Evolutionary conservation across 176 grass and related monocot genomes (phyloP).

Genomic region (Ensete ventricosum): DNA sequence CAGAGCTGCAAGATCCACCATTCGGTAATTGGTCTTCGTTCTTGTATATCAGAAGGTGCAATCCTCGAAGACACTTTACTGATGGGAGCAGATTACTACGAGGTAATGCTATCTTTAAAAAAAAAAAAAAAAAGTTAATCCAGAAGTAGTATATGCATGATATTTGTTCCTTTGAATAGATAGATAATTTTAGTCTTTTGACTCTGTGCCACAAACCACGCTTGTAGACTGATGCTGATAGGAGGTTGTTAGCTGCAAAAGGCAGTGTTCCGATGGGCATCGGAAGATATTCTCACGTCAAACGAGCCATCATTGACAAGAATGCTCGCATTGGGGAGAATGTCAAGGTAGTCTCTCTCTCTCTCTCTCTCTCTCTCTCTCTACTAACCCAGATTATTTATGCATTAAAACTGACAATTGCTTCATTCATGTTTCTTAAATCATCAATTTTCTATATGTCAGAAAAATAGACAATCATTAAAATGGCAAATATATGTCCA

Average conservation of each 20-base stretch:
- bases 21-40: slow-evolving; percentile 87
- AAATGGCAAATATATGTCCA: no score
- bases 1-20: slow-evolving; percentile 87
- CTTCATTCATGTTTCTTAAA: no score
- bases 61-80: slow-evolving; percentile 79
- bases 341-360: slow-evolving; percentile 45
- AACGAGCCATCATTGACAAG: slow-evolving; percentile 93
- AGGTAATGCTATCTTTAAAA: slow-evolving; percentile 31
- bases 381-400: neutral
- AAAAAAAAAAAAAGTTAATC: slow-evolving; percentile 5
- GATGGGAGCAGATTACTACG: slow-evolving; percentile 98
- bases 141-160: no score
- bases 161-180: no score
- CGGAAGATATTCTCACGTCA: slow-evolving; percentile 79
- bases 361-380: no score
- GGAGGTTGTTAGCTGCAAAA: slow-evolving; percentile 51
- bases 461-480: no score
- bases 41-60: slow-evolving; percentile 89
- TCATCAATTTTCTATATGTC: no score
- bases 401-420: neutral
- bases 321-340: slow-evolving; percentile 96
- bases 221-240: slow-evolving; percentile 60
- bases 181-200: no score
- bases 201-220: no score
- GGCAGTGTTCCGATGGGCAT: slow-evolving; percentile 87